Base-by-base conservation (phyloP, 2,329 filamentous ascomycete genomes). In the Epichloe hybrida region DNA sequence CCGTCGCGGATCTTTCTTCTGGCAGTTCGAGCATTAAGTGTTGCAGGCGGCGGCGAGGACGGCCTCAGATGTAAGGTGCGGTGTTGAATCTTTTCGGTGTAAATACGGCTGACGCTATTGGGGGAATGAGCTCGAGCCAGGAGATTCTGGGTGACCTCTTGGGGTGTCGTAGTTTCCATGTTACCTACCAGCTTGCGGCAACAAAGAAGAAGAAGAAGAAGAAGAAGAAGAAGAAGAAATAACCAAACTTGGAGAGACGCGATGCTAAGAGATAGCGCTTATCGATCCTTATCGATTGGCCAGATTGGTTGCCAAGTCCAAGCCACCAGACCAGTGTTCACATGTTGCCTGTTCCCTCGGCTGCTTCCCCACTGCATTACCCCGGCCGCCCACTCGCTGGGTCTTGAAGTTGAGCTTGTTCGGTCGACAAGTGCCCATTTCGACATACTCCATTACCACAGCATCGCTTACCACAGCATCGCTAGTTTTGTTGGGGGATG, bases 81-180 rank as follows among this genome's bases (percentile, higher is more conserved):
- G 62, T 88, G 83, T 59, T 88, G 81, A 64, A 95, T 80, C 67
- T 89, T 89, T 56, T 95, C 87, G 55, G 76, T 74, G 73, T 85
- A 91, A 66, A 95, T 86, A 50, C 81, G 76, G 36, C 73, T 71
- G 50, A 83, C 80, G 52, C 78, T 82, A 56, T 84, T 76, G 27
- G 88, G 83, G 2, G 86, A 84, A 68, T 95, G 88, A 9, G 88
- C 88, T 59, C 86, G 83, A 5, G 76, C 69, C 49, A 97, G 83
- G 48, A 96, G 80, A 7, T 74, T 69, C 56, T 81, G 75, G 0
- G 80, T 81, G 9, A 79, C 62, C 43, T 68, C 48, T 31, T 61
- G 49, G 41, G 70, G 67, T 3, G 56, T 57, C 20, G 61, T 46
- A 37, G 56, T 56, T 4, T 67, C 60, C 69, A 72, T 73, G 20